Evolutionary conservation across 179 eudicot genomes (phyloP), one percentile per base, ranked within the genome.

Genomic region (Vitellaria paradoxa): DNA sequence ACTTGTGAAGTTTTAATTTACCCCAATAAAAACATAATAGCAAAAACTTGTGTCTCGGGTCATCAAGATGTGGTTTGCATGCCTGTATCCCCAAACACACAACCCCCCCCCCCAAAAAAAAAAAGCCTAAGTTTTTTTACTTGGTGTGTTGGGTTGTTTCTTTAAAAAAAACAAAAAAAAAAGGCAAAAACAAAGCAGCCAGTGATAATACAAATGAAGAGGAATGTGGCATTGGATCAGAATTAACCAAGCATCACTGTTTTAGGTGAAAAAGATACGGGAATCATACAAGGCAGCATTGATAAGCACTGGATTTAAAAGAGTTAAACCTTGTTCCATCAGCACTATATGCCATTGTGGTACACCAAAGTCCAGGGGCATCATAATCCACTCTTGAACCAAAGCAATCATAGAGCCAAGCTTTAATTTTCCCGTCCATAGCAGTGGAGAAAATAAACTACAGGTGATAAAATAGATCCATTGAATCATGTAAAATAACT

Each of bases 401-500:
- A 79, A 82, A 63, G 65, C 85, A 78, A 81, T 89, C 93, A 82
- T 87, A 89, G 15, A 89, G 89, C 91, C 91, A 89, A 69, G 91
- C 93, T 83, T 89, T 89, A 76, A 89, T 88, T 83, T 88, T 88
- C 12, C 93, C 93, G 79, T 89, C 91, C 72, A 88, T 77, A 26
- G 91, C 91, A 64, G 93, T 88, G 56, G 93, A 89, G 78, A 89
- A 89, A 15, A 89, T 85, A 56, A 89, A 89, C 93, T 89, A 82
- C 79, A 80, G 26, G 60, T 70, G 52, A 40, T 15, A 62, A 73
- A 77, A 66, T 9, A 23, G 20, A 77, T 45, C 17, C 3, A 55
- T 23, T 57, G 12, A 13, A 57, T 53, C 4, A 24, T 23, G 15
- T 0, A 23, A 23, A 62, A 5, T 42, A 18, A 20, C 30, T 63